phyloP scores from a whole-genome alignment of 2,329 filamentous ascomycete species.

The Coniella lustricola region DNA sequence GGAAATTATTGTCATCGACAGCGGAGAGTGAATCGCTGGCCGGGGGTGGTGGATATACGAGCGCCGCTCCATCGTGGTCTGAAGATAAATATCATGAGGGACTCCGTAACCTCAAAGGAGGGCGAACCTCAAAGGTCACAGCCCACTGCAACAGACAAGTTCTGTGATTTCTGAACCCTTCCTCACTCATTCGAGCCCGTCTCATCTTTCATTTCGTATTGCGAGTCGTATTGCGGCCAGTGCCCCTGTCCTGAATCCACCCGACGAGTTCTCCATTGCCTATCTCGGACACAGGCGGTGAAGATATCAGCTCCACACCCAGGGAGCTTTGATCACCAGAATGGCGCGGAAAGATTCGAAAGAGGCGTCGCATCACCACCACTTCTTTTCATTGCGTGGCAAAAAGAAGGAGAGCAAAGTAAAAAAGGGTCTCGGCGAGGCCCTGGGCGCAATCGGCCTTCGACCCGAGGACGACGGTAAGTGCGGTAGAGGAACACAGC shows the following conservation, averaged over 20 bases:
- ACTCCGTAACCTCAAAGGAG: not conserved
- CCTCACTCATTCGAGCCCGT: constrained; percentile 7
- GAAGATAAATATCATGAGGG: constrained; percentile 6
- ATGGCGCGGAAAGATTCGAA: constrained; percentile 14
- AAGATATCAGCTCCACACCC: constrained; percentile 15
- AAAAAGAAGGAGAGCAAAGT: constrained; percentile 15
- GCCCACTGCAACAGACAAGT: not conserved
- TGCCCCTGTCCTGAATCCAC: constrained; percentile 14
- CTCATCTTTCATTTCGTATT: constrained; percentile 13
- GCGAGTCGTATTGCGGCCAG: constrained; percentile 13
- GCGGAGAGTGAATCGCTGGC: constrained; percentile 9
- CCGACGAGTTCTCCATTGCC: constrained; percentile 14
- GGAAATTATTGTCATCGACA: constrained; percentile 10
- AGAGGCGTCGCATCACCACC: constrained; percentile 14
- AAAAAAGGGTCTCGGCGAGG: constrained; percentile 15
- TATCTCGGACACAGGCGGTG: constrained; percentile 15
- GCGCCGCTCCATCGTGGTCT: not conserved
- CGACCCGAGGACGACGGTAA: constrained; percentile 16
- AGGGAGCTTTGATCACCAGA: constrained; percentile 10
- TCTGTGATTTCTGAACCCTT: not conserved
- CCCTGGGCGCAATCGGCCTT: constrained; percentile 14
- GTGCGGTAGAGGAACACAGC: constrained; percentile 2
- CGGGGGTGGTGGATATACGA: constrained; percentile 12
- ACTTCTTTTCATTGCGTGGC: constrained; percentile 16
- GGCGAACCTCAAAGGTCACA: no score